A percentile compares a stretch with the other conserved stretches of the same genome.
phyloP scores from a whole-genome alignment of 2,329 filamentous ascomycete genomes.

The Calonectria pseudoreteaudii region DNA sequence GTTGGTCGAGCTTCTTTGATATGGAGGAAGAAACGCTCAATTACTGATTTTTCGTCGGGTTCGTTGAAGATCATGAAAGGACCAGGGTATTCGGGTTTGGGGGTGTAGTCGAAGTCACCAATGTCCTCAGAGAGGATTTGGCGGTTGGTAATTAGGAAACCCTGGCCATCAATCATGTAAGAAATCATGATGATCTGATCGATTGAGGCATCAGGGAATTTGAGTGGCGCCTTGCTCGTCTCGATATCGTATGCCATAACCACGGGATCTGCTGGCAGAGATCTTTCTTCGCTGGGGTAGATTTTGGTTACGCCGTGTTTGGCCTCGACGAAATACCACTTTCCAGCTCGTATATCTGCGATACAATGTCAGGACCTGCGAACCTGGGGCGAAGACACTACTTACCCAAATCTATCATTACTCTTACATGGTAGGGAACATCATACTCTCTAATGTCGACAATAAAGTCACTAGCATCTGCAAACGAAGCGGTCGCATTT shows the following conservation, averaged over 20 bases:
- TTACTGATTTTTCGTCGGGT: slow-evolving; percentile 85
- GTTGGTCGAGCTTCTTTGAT: slow-evolving; percentile 95
- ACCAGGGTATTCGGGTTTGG: slow-evolving; percentile 94
- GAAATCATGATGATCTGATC: slow-evolving; percentile 99
- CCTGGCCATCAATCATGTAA: slow-evolving; percentile 99
- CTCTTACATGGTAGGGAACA: slow-evolving; percentile 98
- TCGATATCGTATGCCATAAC: slow-evolving; percentile 99
- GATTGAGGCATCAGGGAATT: slow-evolving; percentile 93
- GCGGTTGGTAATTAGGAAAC: slow-evolving; percentile 96
- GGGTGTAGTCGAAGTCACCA: slow-evolving; percentile 97
- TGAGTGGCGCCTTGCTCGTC: slow-evolving; percentile 93
- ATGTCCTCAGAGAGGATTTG: slow-evolving; percentile 99
- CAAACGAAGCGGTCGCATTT: slow-evolving; percentile 79
- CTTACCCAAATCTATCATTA: slow-evolving; percentile 91
- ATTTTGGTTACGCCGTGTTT: slow-evolving; percentile 92
- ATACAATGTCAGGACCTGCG: slow-evolving; percentile 24
- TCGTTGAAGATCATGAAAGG: slow-evolving; percentile 99
- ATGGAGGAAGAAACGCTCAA: slow-evolving; percentile 95
- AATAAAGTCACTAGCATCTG: slow-evolving; percentile 96
- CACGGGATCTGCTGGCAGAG: slow-evolving; percentile 94
- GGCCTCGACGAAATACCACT: slow-evolving; percentile 96
- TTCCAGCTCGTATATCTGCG: slow-evolving; percentile 91
- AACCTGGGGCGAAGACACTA: background rate
- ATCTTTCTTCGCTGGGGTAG: slow-evolving; percentile 84
- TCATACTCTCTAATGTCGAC: slow-evolving; percentile 99